These are phyloP conservation scores for Acanthamoeba quina DNA, from an alignment of 208 protist genomes.

Conservation along the genomic window DNA sequence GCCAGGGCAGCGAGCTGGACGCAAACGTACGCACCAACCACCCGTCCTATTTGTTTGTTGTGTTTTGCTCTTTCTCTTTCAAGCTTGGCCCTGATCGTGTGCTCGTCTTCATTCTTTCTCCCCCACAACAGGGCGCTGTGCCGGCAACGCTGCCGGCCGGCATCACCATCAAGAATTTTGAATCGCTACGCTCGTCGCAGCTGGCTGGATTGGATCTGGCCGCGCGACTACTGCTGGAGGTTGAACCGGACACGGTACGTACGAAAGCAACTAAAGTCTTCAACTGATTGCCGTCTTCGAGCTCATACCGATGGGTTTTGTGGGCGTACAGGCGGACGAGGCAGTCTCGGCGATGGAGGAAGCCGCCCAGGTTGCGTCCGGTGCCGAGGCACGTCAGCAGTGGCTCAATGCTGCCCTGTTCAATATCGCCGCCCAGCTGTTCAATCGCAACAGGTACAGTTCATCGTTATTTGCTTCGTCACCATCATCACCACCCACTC, in stretches of 20 bases:
- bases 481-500: not conserved
- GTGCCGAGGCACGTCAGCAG: slow-evolving; percentile 26
- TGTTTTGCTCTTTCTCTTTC: too few relatives aligned
- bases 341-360: not conserved
- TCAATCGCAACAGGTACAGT: slow-evolving; percentile 14
- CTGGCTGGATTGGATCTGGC: slow-evolving; percentile 49
- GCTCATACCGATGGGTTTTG: too few relatives aligned
- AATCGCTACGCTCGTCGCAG: slow-evolving; percentile 26
- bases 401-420: slow-evolving; percentile 25
- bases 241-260: not conserved
- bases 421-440: slow-evolving; percentile 1
- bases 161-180: slow-evolving; percentile 43
- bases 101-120: not conserved
- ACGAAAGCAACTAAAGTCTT: not conserved
- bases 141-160: not conserved
- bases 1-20: not conserved
- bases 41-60: not conserved
- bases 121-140: not conserved
- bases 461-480: not conserved
- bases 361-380: not conserved
- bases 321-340: slow-evolving; percentile 17
- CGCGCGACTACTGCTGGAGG: not conserved
- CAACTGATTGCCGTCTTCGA: not conserved
- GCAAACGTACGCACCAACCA: not conserved
- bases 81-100: not conserved